A percentile compares a stretch with the other conserved stretches of the same genome.
Evolutionary conservation across 306 rosid genomes (phyloP).

Genomic region (Abrus precatorius): DNA sequence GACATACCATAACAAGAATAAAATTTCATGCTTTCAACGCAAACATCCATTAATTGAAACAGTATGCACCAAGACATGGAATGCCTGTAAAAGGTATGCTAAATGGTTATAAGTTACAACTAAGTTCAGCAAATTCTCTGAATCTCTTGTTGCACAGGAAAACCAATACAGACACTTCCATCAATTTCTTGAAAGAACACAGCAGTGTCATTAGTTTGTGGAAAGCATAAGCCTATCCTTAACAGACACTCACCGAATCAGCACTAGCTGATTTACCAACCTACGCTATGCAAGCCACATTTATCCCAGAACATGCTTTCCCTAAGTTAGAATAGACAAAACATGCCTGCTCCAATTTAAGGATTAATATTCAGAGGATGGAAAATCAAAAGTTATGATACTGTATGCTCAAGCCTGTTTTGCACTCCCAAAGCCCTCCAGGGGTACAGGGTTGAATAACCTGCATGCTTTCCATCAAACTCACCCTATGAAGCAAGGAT

Average conservation of each 20-base stretch:
- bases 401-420: not conserved
- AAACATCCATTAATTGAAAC: conserved; percentile 25
- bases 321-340: not conserved
- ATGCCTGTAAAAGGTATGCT: not conserved
- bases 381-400: not conserved
- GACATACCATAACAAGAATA: conserved; percentile 17
- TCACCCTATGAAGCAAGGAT: too few species aligned
- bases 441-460: not conserved
- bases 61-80: not conserved
- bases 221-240: not conserved
- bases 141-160: not conserved
- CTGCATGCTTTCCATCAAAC: not conserved
- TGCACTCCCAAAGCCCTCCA: not conserved
- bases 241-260: too few species aligned
- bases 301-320: not conserved
- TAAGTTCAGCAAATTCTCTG: conserved; percentile 7
- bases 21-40: not conserved
- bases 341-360: too few species aligned
- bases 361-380: not conserved
- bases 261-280: not conserved
- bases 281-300: not conserved
- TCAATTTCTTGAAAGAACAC: not conserved
- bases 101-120: not conserved
- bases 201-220: not conserved
- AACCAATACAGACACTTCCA: not conserved